Evolutionary conservation across 1,284 basidiomycete species (phyloP), one percentile per base, ranked within the genome.

Genomic region (Butyriboletus appendiculatus): DNA sequence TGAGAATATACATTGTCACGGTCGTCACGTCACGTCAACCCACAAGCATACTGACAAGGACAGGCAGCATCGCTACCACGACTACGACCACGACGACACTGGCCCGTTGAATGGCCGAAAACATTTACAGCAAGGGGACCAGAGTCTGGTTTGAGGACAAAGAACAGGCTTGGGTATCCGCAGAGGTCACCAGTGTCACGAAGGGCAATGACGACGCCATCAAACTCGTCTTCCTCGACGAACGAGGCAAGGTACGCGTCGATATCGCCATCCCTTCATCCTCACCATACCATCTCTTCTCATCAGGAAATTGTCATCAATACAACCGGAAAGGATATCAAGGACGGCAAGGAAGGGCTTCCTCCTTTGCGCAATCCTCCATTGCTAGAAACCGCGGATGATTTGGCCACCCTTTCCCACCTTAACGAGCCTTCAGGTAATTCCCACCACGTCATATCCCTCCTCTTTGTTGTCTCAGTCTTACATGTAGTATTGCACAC

Each of bases 281-380:
- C 42, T 62, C 53, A 53, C 58, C 43, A 45, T 53, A 43, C 41
- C 42, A 59, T 50, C 51, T 34, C 28, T 18, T 55, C 57, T 45
- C 52, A 48, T 12, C 65, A 94, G 92, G 92, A 93, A 80, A 82
- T 83, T 48, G 74, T 77, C 40, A 80, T 94, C 46, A 85, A 86
- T 61, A 93, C 92, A n/a, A 88, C 87, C 26, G 82, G 79, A 41
- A 85, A 88, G 69, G 82, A 88, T 61, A 90, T 91, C 69, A 88
- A 84, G 67, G 84, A 87, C 64, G 85, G 83, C 48, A 84, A 85
- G 65, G 82, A 85, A 60, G 79, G 81, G 48, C 81, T 98, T 20
- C 97, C 97, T 43, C 96, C 96, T 42, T 77, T 99, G 64, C 90
- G 96, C 62, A 99, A 99, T 73, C 97, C 97, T 24, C 97, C 96